phyloP scores from a whole-genome alignment of 2,329 filamentous ascomycete species.

The Talaromyces albobiverticillius region DNA sequence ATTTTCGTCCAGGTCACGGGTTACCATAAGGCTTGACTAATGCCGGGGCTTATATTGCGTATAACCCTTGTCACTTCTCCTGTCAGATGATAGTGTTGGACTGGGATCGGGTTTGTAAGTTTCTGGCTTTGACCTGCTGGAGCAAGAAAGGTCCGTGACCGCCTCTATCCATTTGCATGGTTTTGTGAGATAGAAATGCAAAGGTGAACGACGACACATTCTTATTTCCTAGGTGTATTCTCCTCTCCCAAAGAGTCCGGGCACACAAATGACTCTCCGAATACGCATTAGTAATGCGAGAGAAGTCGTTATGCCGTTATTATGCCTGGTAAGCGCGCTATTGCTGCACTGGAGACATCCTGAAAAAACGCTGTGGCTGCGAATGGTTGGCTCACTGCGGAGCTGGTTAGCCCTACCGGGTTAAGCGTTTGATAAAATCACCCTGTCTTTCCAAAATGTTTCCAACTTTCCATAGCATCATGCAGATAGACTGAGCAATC shows the following conservation, averaged over 20 bases:
- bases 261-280: background rate
- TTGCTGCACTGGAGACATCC: background rate
- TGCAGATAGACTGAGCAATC: background rate
- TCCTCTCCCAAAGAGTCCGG: background rate
- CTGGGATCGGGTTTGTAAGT: background rate
- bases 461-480: background rate
- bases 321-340: background rate
- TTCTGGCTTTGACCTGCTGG: background rate
- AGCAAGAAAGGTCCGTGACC: background rate
- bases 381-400: background rate
- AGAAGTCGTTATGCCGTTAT: background rate
- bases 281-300: slow-evolving; percentile 6
- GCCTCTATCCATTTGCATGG: background rate
- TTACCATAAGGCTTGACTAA: background rate
- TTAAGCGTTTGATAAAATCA: slow-evolving; percentile 9
- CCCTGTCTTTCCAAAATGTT: background rate
- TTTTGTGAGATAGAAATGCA: background rate
- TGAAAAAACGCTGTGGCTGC: background rate
- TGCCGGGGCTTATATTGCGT: background rate
- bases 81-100: background rate
- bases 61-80: background rate
- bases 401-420: background rate
- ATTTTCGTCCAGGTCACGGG: too few species aligned
- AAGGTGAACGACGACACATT: background rate
- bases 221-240: background rate